These are phyloP conservation scores for Perkinsela sp. DNA, from an alignment of 208 protist genomes.

Conservation along the genomic window DNA sequence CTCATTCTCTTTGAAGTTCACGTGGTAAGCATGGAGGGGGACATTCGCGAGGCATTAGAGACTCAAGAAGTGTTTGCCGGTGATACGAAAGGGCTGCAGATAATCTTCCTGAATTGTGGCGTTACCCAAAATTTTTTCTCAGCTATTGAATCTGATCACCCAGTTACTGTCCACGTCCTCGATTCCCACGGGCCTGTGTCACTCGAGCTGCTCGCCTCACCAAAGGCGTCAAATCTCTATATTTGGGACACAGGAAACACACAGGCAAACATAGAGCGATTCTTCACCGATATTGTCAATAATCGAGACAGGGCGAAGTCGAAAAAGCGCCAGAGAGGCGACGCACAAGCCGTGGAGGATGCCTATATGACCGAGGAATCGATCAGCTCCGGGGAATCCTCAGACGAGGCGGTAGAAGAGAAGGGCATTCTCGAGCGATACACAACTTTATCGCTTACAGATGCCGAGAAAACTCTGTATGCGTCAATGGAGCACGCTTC, in stretches of 20 bases:
- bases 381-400: background rate
- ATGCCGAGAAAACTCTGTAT: background rate
- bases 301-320: background rate
- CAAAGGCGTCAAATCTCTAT: background rate
- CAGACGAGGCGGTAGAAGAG: background rate
- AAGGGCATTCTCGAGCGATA: too few relatives aligned
- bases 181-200: background rate
- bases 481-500: background rate
- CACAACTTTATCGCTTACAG: background rate
- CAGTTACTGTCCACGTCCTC: background rate
- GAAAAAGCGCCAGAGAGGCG: background rate
- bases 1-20: background rate
- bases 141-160: background rate
- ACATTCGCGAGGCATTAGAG: background rate
- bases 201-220: background rate
- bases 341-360: background rate
- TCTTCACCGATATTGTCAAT: background rate
- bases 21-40: background rate
- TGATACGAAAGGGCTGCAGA: background rate
- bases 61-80: background rate
- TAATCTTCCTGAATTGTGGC: background rate
- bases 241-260: background rate
- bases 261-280: background rate
- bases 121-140: background rate
- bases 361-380: background rate